Evolutionary conservation across 768 basidiomycete species (phyloP).

Genomic region (Agaricus subrufescens): DNA sequence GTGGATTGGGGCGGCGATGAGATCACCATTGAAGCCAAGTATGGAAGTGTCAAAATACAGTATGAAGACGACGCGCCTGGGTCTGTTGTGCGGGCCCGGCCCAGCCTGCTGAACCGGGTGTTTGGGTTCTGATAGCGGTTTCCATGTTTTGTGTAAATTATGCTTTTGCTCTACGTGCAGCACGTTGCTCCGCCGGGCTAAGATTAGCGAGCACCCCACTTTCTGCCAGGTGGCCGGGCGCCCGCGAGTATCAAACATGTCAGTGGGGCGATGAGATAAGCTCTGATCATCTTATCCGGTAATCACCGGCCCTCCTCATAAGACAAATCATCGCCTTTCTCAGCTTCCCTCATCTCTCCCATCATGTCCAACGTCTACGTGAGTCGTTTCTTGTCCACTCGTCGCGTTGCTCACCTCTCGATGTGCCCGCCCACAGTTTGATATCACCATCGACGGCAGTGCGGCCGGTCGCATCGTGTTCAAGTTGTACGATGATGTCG

Average conservation of each 20-base stretch:
- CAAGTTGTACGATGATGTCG: slow-evolving; percentile 79
- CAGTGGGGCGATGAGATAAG: slow-evolving; percentile 2
- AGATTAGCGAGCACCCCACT: slow-evolving; percentile 4
- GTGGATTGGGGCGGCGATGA: slow-evolving; percentile 37
- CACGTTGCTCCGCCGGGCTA: background rate
- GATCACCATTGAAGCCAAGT: slow-evolving; percentile 27
- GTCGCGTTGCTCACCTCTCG: background rate
- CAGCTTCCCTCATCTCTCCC: slow-evolving; percentile 6
- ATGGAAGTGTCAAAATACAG: slow-evolving; percentile 31
- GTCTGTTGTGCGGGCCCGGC: slow-evolving; percentile 21
- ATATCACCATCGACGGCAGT: slow-evolving; percentile 45
- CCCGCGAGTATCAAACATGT: background rate
- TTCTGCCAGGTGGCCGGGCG: background rate
- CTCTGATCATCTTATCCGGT: slow-evolving; percentile 3
- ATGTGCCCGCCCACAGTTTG: slow-evolving; percentile 43
- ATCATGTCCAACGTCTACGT: slow-evolving; percentile 27
- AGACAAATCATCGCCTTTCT: background rate
- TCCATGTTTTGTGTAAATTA: background rate
- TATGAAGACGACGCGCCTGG: slow-evolving; percentile 31
- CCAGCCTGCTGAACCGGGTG: slow-evolving; percentile 58
- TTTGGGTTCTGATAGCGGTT: slow-evolving; percentile 35
- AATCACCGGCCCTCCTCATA: background rate
- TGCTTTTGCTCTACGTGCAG: background rate
- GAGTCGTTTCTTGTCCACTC: slow-evolving; percentile 8
- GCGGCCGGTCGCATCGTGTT: slow-evolving; percentile 63